These are phyloP conservation scores for Phytophthora chlamydospora DNA, from an alignment of 352 stramenopile genomes.

Conservation along the genomic window DNA sequence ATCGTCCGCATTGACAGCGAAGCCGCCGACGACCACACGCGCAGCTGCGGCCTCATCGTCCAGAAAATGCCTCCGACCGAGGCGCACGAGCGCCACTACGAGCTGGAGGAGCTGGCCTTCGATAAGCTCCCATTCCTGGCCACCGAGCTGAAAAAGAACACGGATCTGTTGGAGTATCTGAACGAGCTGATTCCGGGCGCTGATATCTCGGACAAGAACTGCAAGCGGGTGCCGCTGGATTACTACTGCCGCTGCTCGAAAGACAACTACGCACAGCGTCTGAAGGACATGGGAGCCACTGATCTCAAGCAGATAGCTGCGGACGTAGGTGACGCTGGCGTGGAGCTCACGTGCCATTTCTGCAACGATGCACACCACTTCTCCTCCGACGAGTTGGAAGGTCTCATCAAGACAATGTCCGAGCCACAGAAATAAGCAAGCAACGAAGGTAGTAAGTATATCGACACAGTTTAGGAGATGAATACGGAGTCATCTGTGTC, in stretches of 20 bases:
- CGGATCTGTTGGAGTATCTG: slow-evolving; percentile 70
- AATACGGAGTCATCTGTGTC: slow-evolving; percentile 29
- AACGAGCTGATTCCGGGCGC: slow-evolving; percentile 81
- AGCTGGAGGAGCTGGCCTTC: slow-evolving; percentile 71
- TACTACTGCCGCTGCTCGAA: slow-evolving; percentile 88
- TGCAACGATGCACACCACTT: slow-evolving; percentile 86
- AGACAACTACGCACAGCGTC: slow-evolving; percentile 57
- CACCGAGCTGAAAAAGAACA: slow-evolving; percentile 52
- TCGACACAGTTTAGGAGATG: slow-evolving; percentile 30
- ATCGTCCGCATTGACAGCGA: slow-evolving; percentile 79
- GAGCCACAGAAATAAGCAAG: slow-evolving; percentile 18
- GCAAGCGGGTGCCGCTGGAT: slow-evolving; percentile 71
- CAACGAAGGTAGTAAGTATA: slow-evolving; percentile 19
- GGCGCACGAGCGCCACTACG: slow-evolving; percentile 60
- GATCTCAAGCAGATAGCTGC: slow-evolving; percentile 58
- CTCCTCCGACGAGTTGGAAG: slow-evolving; percentile 51
- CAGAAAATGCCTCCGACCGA: slow-evolving; percentile 78
- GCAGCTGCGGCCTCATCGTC: slow-evolving; percentile 78
- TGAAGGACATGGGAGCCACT: slow-evolving; percentile 55
- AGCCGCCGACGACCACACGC: slow-evolving; percentile 48
- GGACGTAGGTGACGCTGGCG: slow-evolving; percentile 55
- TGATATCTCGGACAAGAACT: slow-evolving; percentile 59
- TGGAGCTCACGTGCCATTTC: slow-evolving; percentile 85
- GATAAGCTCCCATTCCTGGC: slow-evolving; percentile 56
- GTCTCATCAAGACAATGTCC: slow-evolving; percentile 36